These are phyloP conservation scores for Aspergillus coremiiformis DNA, from an alignment of 495 filamentous ascomycete species.

Conservation along the genomic window DNA sequence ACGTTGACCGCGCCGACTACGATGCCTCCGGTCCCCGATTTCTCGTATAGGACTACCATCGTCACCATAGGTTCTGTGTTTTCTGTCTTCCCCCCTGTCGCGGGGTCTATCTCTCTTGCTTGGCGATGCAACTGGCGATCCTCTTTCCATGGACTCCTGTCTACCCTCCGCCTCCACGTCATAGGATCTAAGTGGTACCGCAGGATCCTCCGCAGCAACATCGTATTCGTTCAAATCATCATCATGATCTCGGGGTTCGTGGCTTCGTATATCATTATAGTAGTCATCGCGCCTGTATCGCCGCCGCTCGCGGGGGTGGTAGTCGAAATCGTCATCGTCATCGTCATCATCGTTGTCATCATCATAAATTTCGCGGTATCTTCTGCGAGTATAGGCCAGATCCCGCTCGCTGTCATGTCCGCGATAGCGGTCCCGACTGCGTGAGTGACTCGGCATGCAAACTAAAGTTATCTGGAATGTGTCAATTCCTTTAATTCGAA, in stretches of 20 bases:
- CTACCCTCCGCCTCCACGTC: slow-evolving; percentile 13
- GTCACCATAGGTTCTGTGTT: background rate
- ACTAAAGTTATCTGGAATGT: slow-evolving; percentile 8
- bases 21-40: slow-evolving; percentile 2
- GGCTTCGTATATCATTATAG: slow-evolving; percentile 2
- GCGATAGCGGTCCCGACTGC: slow-evolving; percentile 35
- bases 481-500: background rate
- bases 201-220: slow-evolving; percentile 3
- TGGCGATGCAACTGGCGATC: slow-evolving; percentile 12
- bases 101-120: slow-evolving; percentile 14
- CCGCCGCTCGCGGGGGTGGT: slow-evolving; percentile 12
- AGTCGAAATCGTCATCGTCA: slow-evolving; percentile 22
- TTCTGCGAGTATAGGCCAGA: slow-evolving; percentile 17
- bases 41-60: slow-evolving; percentile 4
- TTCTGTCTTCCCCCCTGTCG: slow-evolving; percentile 6
- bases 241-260: background rate
- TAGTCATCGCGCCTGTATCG: slow-evolving; percentile 15
- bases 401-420: slow-evolving; percentile 38
- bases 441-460: slow-evolving; percentile 37
- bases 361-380: slow-evolving; percentile 13
- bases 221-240: slow-evolving; percentile 8
- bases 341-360: slow-evolving; percentile 17
- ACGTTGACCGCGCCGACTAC: slow-evolving; percentile 2
- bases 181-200: slow-evolving; percentile 4
- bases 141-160: slow-evolving; percentile 14